phyloP scores from a whole-genome alignment of 192 early-diverging fungal species.

The Haplosporangium gracile region DNA sequence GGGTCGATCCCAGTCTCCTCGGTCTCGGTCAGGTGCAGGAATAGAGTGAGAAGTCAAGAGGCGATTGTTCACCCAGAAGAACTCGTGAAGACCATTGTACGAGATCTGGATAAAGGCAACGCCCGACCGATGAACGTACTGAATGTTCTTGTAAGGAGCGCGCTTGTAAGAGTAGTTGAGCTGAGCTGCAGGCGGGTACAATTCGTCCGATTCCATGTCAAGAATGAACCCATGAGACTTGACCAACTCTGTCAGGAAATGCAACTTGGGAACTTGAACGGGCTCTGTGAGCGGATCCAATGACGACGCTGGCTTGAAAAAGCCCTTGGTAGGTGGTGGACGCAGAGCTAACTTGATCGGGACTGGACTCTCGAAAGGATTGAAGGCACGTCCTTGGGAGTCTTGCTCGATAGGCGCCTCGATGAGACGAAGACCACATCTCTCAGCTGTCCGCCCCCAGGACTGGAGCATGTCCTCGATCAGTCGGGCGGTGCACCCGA shows the following conservation, averaged over 20 bases:
- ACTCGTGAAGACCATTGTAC: slow-evolving; percentile 68
- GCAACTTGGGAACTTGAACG: slow-evolving; percentile 64
- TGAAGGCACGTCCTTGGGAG: slow-evolving; percentile 74
- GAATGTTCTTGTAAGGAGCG: slow-evolving; percentile 81
- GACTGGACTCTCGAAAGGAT: slow-evolving; percentile 90
- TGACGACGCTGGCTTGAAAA: slow-evolving; percentile 29
- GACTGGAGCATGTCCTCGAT: slow-evolving; percentile 87
- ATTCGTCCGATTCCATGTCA: slow-evolving; percentile 90
- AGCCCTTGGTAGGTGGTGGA: slow-evolving; percentile 73
- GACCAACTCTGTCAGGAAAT: slow-evolving; percentile 88
- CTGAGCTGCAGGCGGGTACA: slow-evolving; percentile 73
- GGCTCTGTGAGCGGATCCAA: slow-evolving; percentile 35
- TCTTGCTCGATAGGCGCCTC: slow-evolving; percentile 89
- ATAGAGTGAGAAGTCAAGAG: slow-evolving; percentile 73
- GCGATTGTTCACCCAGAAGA: slow-evolving; percentile 92
- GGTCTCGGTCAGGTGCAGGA: slow-evolving; percentile 53
- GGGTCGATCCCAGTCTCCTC: slow-evolving; percentile 53
- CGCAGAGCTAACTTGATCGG: slow-evolving; percentile 69
- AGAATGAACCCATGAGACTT: slow-evolving; percentile 87
- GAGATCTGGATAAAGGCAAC: slow-evolving; percentile 94
- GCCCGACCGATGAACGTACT: slow-evolving; percentile 92
- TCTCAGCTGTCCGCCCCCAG: slow-evolving; percentile 87
- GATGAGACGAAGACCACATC: slow-evolving; percentile 89
- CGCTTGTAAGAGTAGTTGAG: slow-evolving; percentile 72
- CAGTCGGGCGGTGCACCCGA: slow-evolving; percentile 90